A percentile compares a stretch with the other conserved stretches of the same genome.
phyloP scores from a whole-genome alignment of 2,329 filamentous ascomycete genomes.

The Fusarium floridanum region DNA sequence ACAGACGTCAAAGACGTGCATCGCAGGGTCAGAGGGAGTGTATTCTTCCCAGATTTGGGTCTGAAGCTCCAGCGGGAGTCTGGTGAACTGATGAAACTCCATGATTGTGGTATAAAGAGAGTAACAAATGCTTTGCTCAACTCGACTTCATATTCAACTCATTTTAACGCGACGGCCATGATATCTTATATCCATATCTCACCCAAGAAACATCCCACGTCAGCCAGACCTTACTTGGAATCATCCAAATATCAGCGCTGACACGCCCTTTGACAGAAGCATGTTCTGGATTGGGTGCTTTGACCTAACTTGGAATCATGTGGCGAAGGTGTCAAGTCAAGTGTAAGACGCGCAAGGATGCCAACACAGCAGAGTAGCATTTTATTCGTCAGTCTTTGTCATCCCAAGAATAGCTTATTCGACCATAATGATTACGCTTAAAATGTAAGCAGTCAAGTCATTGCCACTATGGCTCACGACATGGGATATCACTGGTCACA shows the following conservation, averaged over 20 bases:
- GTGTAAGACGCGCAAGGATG: neutral
- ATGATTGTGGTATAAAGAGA: slow-evolving; percentile 10
- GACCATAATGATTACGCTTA: neutral
- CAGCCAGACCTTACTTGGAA: slow-evolving; percentile 4
- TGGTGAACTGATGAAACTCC: slow-evolving; percentile 39
- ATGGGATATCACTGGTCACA: neutral
- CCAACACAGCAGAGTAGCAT: neutral
- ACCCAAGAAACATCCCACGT: slow-evolving; percentile 4
- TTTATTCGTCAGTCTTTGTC: neutral
- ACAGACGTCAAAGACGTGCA: slow-evolving; percentile 48
- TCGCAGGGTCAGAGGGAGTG: slow-evolving; percentile 31
- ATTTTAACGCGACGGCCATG: neutral
- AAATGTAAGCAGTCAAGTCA: neutral
- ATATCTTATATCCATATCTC: neutral
- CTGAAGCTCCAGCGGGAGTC: slow-evolving; percentile 42
- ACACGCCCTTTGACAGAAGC: neutral
- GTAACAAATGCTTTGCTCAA: neutral
- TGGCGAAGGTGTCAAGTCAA: neutral
- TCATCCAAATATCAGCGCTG: slow-evolving; percentile 26
- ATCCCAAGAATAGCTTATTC: neutral
- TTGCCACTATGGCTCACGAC: neutral
- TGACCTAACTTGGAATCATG: neutral
- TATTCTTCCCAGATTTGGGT: slow-evolving; percentile 42
- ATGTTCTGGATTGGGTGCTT: neutral
- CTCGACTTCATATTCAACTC: neutral